phyloP scores from a whole-genome alignment of 805 yeast genomes.

The Ogataea nitratoaversa region DNA sequence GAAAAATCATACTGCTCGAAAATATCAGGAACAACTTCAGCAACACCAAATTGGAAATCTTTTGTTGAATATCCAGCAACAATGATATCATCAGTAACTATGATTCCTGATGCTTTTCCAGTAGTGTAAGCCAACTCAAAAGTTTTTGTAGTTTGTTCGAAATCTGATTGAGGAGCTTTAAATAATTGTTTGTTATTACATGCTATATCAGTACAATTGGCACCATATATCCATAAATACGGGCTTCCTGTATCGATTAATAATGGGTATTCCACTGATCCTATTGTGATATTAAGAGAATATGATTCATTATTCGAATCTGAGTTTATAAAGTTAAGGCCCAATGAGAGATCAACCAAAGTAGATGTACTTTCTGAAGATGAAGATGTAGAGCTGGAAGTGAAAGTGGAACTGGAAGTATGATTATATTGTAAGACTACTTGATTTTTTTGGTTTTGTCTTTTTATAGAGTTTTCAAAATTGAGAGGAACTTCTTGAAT shows the following conservation, averaged over 20 bases:
- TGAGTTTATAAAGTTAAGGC: conserved; percentile 25
- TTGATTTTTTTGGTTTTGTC: not conserved
- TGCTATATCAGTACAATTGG: conserved; percentile 41
- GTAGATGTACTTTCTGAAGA: conserved; percentile 1
- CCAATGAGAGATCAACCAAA: conserved; percentile 11
- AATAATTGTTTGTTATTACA: conserved; percentile 35
- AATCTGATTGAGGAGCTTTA: conserved; percentile 19
- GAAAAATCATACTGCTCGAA: conserved; percentile 50
- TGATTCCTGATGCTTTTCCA: conserved; percentile 48
- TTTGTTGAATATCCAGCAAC: conserved; percentile 35
- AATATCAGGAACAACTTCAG: conserved; percentile 47
- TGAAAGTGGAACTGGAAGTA: no score
- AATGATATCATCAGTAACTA: conserved; percentile 35
- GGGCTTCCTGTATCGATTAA: conserved; percentile 66
- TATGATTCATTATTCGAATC: conserved; percentile 31
- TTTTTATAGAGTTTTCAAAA: not conserved
- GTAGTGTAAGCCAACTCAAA: conserved; percentile 52
- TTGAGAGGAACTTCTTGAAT: not conserved
- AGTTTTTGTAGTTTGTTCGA: conserved; percentile 22
- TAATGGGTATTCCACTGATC: conserved; percentile 41
- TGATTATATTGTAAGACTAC: not conserved
- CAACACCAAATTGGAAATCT: conserved; percentile 50
- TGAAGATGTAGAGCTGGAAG: not conserved
- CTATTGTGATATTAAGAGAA: conserved; percentile 37
- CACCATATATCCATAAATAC: conserved; percentile 58